phyloP scores from a whole-genome alignment of 2,329 filamentous ascomycete genomes.

The Trichophyton benhamiae region DNA sequence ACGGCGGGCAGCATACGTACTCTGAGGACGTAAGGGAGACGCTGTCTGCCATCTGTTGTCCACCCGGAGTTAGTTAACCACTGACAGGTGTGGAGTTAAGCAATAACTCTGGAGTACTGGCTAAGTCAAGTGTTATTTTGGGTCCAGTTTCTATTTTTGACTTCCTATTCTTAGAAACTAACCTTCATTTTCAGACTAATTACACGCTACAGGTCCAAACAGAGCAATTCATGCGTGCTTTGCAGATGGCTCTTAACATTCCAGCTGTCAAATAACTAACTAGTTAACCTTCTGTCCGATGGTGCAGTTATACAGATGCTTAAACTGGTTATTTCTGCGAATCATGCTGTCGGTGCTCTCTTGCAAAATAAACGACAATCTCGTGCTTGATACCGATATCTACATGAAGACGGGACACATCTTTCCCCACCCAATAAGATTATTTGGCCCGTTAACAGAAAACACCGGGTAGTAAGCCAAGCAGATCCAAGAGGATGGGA shows the following conservation, averaged over 20 bases:
- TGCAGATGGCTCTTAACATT: background rate
- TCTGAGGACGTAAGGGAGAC: background rate
- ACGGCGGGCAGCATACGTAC: background rate
- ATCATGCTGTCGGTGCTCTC: constrained; percentile 5
- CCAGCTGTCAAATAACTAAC: background rate
- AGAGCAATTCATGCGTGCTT: too few species aligned
- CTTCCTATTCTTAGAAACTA: background rate
- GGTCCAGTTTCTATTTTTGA: constrained; percentile 1
- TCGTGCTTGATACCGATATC: background rate
- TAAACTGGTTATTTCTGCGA: background rate
- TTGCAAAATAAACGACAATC: constrained; percentile 8
- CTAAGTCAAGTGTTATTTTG: too few species aligned
- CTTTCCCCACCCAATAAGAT: background rate
- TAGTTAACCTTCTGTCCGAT: background rate
- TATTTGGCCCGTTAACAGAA: background rate
- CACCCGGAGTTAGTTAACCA: background rate
- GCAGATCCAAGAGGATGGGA: background rate
- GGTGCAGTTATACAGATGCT: constrained; percentile 3
- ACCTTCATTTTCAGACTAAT: too few species aligned
- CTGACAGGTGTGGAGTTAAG: background rate
- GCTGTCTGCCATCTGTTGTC: background rate
- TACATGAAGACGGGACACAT: background rate
- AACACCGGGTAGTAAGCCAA: background rate
- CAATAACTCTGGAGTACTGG: too few species aligned
- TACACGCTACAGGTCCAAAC: too few species aligned